A percentile compares a stretch with the other conserved stretches of the same genome.
Evolutionary conservation across 2,329 filamentous ascomycete genomes (phyloP).

Genomic region (Akanthomyces uredinophilus): DNA sequence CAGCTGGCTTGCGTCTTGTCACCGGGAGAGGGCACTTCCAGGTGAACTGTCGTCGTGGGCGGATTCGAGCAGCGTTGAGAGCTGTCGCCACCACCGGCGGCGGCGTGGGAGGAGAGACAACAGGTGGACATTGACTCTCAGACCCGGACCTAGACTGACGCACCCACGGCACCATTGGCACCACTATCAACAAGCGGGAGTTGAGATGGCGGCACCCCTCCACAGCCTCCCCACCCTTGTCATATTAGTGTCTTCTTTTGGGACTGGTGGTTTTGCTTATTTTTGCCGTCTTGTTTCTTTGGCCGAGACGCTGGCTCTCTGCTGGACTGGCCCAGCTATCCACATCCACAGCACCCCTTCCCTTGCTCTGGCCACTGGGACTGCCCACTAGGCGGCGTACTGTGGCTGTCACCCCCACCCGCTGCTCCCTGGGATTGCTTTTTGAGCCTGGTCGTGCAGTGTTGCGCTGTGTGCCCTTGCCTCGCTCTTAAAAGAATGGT

Average conservation of each 20-base stretch:
- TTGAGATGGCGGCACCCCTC: slow-evolving; percentile 13
- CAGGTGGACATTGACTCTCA: slow-evolving; percentile 15
- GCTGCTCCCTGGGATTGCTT: slow-evolving; percentile 11
- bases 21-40: background rate
- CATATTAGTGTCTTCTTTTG: slow-evolving; percentile 12
- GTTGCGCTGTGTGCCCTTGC: slow-evolving; percentile 9
- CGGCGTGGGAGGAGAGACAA: slow-evolving; percentile 15
- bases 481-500: slow-evolving; percentile 15
- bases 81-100: background rate
- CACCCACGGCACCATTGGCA: slow-evolving; percentile 1
- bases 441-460: slow-evolving; percentile 9
- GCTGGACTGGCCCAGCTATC: background rate
- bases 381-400: background rate
- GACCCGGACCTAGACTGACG: slow-evolving; percentile 14
- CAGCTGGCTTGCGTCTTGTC: background rate
- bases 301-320: slow-evolving; percentile 5
- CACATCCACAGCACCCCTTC: background rate
- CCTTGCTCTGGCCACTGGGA: background rate
- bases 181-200: background rate
- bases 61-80: background rate
- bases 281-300: slow-evolving; percentile 11
- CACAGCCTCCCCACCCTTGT: slow-evolving; percentile 1
- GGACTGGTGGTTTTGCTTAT: slow-evolving; percentile 10
- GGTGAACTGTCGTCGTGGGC: background rate
- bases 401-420: slow-evolving; percentile 12